Evolutionary conservation across 495 filamentous ascomycete genomes (phyloP).

Genomic region (Aspergillus sclerotiicarbonarius): DNA sequence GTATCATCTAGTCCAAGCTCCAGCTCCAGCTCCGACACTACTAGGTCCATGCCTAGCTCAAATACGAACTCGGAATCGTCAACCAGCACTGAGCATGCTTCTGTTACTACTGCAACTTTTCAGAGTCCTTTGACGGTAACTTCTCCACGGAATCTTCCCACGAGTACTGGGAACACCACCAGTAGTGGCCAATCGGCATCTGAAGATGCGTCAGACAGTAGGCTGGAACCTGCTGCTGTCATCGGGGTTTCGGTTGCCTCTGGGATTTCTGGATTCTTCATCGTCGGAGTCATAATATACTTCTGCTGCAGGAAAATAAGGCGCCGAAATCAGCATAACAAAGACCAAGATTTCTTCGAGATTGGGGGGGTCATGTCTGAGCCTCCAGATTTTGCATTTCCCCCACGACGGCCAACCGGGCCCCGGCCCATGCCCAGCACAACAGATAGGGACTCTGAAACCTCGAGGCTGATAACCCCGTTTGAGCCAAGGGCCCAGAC

Average conservation of each 20-base stretch:
- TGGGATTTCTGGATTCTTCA: conserved; percentile 37
- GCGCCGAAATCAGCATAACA: conserved; percentile 19
- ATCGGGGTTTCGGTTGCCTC: conserved; percentile 45
- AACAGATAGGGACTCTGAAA: conserved; percentile 15
- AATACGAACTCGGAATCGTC: conserved; percentile 1
- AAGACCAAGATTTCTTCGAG: conserved; percentile 37
- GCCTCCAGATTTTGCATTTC: conserved; percentile 34
- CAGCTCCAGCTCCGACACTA: conserved; percentile 9
- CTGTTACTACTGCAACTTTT: conserved; percentile 13
- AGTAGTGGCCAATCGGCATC: conserved; percentile 4
- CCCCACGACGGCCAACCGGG: conserved; percentile 23
- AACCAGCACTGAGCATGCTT: conserved; percentile 11
- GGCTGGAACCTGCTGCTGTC: conserved; percentile 33
- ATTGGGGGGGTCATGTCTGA: conserved; percentile 45
- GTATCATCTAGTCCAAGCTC: conserved; percentile 8
- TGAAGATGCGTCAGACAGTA: conserved; percentile 8
- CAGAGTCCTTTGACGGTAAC: conserved; percentile 15
- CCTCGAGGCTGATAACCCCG: conserved; percentile 21
- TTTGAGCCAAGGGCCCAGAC: conserved; percentile 13
- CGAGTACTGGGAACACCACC: conserved; percentile 7
- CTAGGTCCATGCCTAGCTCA: not conserved
- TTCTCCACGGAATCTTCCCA: conserved; percentile 3
- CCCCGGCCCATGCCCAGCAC: conserved; percentile 14
- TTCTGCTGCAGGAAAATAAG: conserved; percentile 35
- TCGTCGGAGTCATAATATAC: conserved; percentile 38